phyloP scores from a whole-genome alignment of 2,329 filamentous ascomycete species.

The Sporothrix brasiliensis region DNA sequence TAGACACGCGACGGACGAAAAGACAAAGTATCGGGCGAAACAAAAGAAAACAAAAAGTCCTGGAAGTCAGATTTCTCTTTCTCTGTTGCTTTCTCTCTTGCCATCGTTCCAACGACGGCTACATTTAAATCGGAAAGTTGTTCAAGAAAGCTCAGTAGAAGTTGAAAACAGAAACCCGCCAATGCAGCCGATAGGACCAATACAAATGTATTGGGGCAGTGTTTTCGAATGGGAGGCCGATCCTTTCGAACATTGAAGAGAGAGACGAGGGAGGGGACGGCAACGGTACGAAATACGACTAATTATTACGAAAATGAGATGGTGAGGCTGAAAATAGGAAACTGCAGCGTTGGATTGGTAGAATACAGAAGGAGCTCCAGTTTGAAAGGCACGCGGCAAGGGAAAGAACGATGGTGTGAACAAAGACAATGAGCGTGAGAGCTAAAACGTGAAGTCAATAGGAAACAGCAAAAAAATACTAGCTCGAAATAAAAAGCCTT shows the following conservation, averaged over 20 bases:
- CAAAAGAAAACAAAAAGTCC: neutral
- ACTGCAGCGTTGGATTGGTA: too few species aligned
- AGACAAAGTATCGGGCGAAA: neutral
- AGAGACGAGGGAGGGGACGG: neutral
- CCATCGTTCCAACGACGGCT: neutral
- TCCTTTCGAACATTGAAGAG: too few species aligned
- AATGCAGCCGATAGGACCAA: constrained; percentile 22
- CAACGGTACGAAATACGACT: neutral
- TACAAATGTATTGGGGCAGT: constrained; percentile 7
- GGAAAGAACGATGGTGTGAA: neutral
- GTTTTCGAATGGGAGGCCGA: neutral
- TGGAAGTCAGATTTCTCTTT: neutral
- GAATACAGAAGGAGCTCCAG: neutral
- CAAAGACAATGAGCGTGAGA: neutral
- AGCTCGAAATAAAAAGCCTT: constrained; percentile 13
- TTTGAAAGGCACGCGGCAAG: neutral
- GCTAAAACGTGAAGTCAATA: neutral
- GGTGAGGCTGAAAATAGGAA: constrained; percentile 31
- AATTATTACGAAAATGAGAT: neutral
- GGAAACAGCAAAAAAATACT: neutral
- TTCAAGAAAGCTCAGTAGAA: neutral
- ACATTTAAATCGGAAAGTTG: constrained; percentile 10
- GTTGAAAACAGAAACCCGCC: neutral
- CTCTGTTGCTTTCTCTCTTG: neutral
- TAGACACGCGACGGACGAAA: neutral